A percentile compares a stretch with the other conserved stretches of the same genome.
These are phyloP conservation scores for Fusarium poae DNA, from an alignment of 2,329 filamentous ascomycete genomes.

Conservation along the genomic window DNA sequence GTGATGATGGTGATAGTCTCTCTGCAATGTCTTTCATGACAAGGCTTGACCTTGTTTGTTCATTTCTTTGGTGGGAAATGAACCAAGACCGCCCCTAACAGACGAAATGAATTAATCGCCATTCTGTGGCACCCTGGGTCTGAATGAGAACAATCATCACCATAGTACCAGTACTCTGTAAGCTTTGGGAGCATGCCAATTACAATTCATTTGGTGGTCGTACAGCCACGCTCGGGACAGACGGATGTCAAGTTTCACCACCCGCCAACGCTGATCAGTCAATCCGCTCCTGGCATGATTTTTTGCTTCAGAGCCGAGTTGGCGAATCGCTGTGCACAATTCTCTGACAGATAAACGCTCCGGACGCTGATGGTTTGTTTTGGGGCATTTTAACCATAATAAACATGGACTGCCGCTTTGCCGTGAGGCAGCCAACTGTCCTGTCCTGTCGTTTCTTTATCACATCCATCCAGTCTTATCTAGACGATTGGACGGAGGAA, in stretches of 20 bases:
- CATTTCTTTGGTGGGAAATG: conserved; percentile 37
- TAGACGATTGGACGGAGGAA: conserved; percentile 31
- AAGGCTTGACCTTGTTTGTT: conserved; percentile 31
- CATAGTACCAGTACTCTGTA: background rate
- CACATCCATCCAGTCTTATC: conserved; percentile 1
- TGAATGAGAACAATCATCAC: background rate
- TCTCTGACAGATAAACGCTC: conserved; percentile 8
- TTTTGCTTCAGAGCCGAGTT: conserved; percentile 21
- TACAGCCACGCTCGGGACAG: conserved; percentile 42
- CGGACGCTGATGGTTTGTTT: conserved; percentile 3
- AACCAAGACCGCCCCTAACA: conserved; percentile 1
- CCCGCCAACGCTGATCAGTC: conserved; percentile 24
- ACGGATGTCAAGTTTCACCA: conserved; percentile 38
- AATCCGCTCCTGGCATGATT: conserved; percentile 20
- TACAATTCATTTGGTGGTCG: conserved; percentile 11
- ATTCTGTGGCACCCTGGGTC: background rate
- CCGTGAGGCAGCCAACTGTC: conserved; percentile 23
- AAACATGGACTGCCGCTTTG: conserved; percentile 30
- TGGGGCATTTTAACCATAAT: conserved; percentile 32
- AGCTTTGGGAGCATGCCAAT: background rate
- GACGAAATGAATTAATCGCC: conserved; percentile 14
- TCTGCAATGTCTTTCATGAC: conserved; percentile 13
- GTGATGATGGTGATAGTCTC: conserved; percentile 27
- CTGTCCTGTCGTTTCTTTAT: conserved; percentile 20
- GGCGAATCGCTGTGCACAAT: conserved; percentile 4